phyloP scores from a whole-genome alignment of 1,139 yeast genomes.

The Nakaseomyces nivariensis region DNA sequence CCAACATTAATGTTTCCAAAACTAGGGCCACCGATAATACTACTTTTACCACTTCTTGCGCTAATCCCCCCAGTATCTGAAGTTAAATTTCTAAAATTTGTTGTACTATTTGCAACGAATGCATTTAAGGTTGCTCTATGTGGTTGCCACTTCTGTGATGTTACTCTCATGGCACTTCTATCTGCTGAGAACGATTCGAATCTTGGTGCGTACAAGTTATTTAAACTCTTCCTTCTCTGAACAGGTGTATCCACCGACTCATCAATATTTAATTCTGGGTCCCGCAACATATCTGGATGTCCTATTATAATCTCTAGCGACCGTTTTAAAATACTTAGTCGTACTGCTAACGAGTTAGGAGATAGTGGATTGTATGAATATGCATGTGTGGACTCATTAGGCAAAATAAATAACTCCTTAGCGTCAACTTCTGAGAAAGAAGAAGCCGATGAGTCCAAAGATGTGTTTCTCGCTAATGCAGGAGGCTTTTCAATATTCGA shows the following conservation, averaged over 20 bases:
- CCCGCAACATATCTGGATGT: constrained; percentile 19
- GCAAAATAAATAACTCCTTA: constrained; percentile 29
- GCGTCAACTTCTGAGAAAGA: neutral
- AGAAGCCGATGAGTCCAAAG: constrained; percentile 1
- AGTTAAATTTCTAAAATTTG: neutral
- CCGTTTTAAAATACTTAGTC: constrained; percentile 63
- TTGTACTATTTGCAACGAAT: constrained; percentile 29
- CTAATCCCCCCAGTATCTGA: neutral
- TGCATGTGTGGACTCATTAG: constrained; percentile 72
- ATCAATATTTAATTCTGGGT: constrained; percentile 8
- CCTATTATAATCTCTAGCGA: constrained; percentile 48
- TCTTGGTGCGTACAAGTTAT: neutral
- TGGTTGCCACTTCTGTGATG: constrained; percentile 33
- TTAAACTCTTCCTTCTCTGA: constrained; percentile 7
- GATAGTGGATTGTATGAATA: constrained; percentile 76
- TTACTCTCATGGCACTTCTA: constrained; percentile 5
- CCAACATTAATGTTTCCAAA: neutral
- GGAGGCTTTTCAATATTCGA: neutral
- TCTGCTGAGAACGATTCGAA: constrained; percentile 5
- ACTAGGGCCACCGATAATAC: neutral
- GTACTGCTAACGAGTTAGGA: constrained; percentile 65
- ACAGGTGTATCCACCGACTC: neutral
- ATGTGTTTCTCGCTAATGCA: neutral
- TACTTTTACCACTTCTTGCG: constrained; percentile 2
- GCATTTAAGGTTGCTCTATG: constrained; percentile 59